Conservation (phyloP, 2,329 filamentous ascomycete species). For the Alternaria burnsii region DNA sequence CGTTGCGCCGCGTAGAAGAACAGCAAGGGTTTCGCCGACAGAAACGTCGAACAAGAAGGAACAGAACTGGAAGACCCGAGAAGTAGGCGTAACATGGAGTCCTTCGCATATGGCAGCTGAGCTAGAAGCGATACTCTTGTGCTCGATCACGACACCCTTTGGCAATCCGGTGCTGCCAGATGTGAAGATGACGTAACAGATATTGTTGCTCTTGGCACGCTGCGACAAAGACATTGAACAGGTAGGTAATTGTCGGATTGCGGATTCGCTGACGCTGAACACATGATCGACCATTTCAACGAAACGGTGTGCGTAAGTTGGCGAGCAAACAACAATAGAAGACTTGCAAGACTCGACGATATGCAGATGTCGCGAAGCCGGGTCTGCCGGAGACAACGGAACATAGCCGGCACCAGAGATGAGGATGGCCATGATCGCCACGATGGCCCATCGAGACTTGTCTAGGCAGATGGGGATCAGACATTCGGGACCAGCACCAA, state of each 20-base stretch:
- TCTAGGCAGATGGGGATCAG: constrained; percentile 49
- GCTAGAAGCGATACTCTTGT: constrained; percentile 39
- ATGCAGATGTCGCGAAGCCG: constrained; percentile 35
- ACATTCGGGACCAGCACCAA: constrained; percentile 46
- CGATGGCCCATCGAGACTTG: constrained; percentile 49
- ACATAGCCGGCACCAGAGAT: constrained; percentile 47
- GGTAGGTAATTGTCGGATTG: constrained; percentile 25
- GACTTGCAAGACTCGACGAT: constrained; percentile 42
- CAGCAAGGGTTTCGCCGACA: constrained; percentile 45
- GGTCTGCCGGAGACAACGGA: constrained; percentile 40
- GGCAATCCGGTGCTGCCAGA: constrained; percentile 46
- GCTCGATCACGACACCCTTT: constrained; percentile 45
- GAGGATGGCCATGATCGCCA: constrained; percentile 49
- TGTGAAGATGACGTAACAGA: constrained; percentile 44
- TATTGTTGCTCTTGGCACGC: constrained; percentile 29
- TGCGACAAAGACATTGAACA: constrained; percentile 14
- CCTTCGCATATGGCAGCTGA: constrained; percentile 40
- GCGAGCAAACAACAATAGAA: constrained; percentile 40
- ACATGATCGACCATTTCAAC: constrained; percentile 27
- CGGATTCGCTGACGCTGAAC: constrained; percentile 26
- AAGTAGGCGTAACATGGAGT: constrained; percentile 37
- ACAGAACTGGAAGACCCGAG: constrained; percentile 48
- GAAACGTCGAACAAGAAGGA: constrained; percentile 48
- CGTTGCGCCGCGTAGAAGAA: constrained; percentile 42
- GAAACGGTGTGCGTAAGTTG: constrained; percentile 32